Evolutionary conservation across 805 yeast species (phyloP).

Genomic region (Peterozyma toletana): DNA sequence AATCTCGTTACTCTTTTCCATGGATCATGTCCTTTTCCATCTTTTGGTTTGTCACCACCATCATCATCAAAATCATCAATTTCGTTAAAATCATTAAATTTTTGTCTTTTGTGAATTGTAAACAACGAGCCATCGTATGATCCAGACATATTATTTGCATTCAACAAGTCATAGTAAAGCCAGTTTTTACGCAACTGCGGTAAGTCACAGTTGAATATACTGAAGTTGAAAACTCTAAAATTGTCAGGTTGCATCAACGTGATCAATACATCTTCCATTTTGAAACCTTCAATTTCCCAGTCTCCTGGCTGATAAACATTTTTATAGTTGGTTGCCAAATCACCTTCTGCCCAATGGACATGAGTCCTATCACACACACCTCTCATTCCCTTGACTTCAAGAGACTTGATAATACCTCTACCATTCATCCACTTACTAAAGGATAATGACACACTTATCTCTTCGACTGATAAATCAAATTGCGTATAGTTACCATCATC

Average conservation of each 20-base stretch:
- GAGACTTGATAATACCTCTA: conserved; percentile 73
- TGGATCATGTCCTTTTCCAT: conserved; percentile 10
- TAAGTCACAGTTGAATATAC: conserved; percentile 80
- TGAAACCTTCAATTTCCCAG: conserved; percentile 81
- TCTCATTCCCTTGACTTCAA: conserved; percentile 76
- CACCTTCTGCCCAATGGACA: conserved; percentile 74
- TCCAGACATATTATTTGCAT: conserved; percentile 82
- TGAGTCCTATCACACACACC: conserved; percentile 92
- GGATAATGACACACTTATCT: conserved; percentile 72
- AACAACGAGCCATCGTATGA: conserved; percentile 89
- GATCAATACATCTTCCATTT: conserved; percentile 78
- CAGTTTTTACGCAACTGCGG: conserved; percentile 83
- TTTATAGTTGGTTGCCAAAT: conserved; percentile 75
- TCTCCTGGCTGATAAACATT: conserved; percentile 79
- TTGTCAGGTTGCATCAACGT: conserved; percentile 75
- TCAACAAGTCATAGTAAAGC: conserved; percentile 82
- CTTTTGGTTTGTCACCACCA: conserved; percentile 14
- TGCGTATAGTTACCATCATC: conserved; percentile 97
- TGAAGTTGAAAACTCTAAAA: conserved; percentile 78
- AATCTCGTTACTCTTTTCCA: conserved; percentile 68
- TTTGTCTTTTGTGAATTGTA: conserved; percentile 78
- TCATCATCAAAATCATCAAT: conserved; percentile 20
- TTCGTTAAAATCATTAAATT: conserved; percentile 38
- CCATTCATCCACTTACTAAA: conserved; percentile 88
- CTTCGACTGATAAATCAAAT: conserved; percentile 85